These are phyloP conservation scores for Herpotrichia juniperi DNA, from an alignment of 2,329 filamentous ascomycete genomes.

Conservation along the genomic window DNA sequence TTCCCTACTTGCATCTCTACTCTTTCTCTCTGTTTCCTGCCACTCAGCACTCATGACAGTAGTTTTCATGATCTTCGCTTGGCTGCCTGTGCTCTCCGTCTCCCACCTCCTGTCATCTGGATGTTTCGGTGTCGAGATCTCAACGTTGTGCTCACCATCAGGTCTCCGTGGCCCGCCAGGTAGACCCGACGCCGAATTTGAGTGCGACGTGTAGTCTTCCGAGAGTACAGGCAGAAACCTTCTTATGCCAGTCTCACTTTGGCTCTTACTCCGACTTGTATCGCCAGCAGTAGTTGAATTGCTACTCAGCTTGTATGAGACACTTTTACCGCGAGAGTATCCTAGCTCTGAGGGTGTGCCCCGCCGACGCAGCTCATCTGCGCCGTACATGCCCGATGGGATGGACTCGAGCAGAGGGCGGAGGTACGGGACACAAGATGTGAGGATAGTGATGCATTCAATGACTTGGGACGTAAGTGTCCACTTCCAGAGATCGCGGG, in stretches of 20 bases:
- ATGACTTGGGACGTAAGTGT: constrained; percentile 40
- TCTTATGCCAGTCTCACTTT: constrained; percentile 26
- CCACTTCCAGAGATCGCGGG: constrained; percentile 42
- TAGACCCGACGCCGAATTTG: constrained; percentile 41
- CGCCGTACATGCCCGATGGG: constrained; percentile 39
- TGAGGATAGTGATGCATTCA: constrained; percentile 43
- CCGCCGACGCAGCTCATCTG: constrained; percentile 39
- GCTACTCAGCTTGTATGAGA: constrained; percentile 38
- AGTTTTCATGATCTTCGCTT: constrained; percentile 43
- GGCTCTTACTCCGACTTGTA: constrained; percentile 22
- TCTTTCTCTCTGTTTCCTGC: constrained; percentile 32
- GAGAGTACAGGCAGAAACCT: constrained; percentile 38
- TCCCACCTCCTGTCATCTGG: constrained; percentile 36
- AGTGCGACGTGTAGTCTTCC: constrained; percentile 32
- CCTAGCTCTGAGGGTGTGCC: constrained; percentile 35
- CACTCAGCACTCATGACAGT: constrained; percentile 43
- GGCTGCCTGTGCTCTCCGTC: constrained; percentile 37
- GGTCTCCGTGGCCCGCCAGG: constrained; percentile 37
- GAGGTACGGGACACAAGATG: constrained; percentile 43
- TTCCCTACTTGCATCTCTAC: constrained; percentile 21
- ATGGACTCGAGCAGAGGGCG: constrained; percentile 41
- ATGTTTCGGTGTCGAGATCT: constrained; percentile 31
- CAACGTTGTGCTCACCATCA: constrained; percentile 38
- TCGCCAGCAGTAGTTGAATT: constrained; percentile 14
- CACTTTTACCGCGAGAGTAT: constrained; percentile 32